These are phyloP conservation scores for Akanthomyces lecanii DNA, from an alignment of 2,329 filamentous ascomycete genomes.

Conservation along the genomic window DNA sequence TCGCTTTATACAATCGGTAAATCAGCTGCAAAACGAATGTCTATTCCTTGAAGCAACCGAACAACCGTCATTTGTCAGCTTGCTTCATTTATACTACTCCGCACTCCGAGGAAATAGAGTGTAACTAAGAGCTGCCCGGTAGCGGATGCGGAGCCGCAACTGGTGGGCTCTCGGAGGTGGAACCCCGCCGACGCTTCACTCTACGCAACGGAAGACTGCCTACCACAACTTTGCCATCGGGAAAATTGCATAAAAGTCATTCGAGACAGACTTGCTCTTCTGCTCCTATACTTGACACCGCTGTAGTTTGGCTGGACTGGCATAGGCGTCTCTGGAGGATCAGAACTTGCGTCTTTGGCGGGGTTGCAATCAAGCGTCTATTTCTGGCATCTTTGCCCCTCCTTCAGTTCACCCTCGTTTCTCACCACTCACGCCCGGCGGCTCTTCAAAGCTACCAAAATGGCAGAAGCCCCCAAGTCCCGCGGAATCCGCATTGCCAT, in stretches of 20 bases:
- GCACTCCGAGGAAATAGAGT: background rate
- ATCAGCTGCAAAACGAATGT: no score
- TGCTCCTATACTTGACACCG: background rate
- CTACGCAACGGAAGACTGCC: background rate
- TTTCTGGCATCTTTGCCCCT: background rate
- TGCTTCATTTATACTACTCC: background rate
- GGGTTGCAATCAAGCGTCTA: background rate
- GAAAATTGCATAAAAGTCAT: background rate
- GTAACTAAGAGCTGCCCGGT: background rate
- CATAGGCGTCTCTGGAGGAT: background rate
- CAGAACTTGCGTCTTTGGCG: background rate
- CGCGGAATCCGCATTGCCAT: conserved; percentile 73
- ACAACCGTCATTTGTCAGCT: background rate
- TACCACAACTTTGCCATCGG: background rate
- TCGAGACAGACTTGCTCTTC: no score
- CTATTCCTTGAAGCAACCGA: no score
- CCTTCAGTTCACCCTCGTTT: background rate
- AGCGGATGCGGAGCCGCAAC: conserved; percentile 12
- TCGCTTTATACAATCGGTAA: no score
- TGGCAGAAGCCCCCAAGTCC: conserved; percentile 34
- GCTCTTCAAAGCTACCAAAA: conserved; percentile 19
- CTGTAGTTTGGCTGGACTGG: background rate
- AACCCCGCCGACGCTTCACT: conserved; percentile 21
- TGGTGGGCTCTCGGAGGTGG: conserved; percentile 19
- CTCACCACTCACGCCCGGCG: conserved; percentile 4